Evolutionary conservation across 164 flowering plant genomes (phyloP), one percentile per base, ranked within the genome.

Genomic region (Annona cherimola): DNA sequence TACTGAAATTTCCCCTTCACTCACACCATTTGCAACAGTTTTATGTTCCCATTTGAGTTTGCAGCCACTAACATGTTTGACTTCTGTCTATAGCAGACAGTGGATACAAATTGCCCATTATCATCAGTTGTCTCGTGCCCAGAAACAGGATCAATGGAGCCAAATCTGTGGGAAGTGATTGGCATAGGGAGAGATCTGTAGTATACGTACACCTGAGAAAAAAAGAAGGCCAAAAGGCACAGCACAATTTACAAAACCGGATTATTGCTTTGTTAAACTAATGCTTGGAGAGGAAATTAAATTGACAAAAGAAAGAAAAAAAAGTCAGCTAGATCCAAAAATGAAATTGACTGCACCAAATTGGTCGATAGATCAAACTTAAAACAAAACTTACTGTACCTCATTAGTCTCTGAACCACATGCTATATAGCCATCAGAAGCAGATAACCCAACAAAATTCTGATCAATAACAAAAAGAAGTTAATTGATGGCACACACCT

Each of bases 381-480:
- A 50, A 50, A 50, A 50, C 14, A 16, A 50, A 50, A 7, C 14
- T 8, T 42, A 68, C 65, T 5, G 46, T 84, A 94, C 98, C 96
- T 94, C 97, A 71, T 92, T 92, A 66, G 97, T 86, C 78, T 91
- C 96, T n/a, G 97, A 94, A 71, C 99, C 99, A 65, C 99, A 96
- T 18, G 95, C 84, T 71, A 93, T 87, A 69, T 89, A 93, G 67
- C 95, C 98, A 79, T 92, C 90, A 69, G 88, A 85, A 77, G 88
- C 89, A 41, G 97, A 86, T 68, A 96, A 80, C 18, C 98, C 98
- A 65, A 96, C 98, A 81, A 96, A 96, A 59, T 96, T 96, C 99
- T 93, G 92, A 73, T 59, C 63, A 78, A 63, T 61, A 82, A 65
- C 18, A 72, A 60, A 63, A 42, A 72, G 75, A 50, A 71, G 72